phyloP scores from a whole-genome alignment of 2,329 filamentous ascomycete species.

The Ascochyta koolunga region DNA sequence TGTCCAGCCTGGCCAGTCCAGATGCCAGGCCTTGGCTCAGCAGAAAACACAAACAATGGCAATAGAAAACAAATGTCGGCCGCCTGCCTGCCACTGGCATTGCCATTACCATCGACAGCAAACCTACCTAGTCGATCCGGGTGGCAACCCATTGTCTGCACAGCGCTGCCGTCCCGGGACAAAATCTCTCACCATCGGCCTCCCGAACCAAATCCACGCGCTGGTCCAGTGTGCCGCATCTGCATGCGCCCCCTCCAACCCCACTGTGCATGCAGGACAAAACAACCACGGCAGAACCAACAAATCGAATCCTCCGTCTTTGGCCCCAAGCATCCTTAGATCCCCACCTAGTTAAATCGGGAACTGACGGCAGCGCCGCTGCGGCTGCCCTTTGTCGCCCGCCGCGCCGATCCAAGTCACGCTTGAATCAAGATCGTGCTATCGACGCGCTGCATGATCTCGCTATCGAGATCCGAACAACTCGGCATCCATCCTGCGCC shows the following conservation, averaged over 20 bases:
- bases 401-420: neutral
- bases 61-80: neutral
- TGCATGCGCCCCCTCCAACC: conserved; percentile 9
- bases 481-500: conserved; percentile 1
- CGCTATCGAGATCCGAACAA: conserved; percentile 8
- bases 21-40: conserved; percentile 23
- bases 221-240: conserved; percentile 6
- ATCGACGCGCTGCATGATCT: conserved; percentile 13
- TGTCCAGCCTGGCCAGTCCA: too few species aligned
- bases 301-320: conserved; percentile 2
- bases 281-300: conserved; percentile 1
- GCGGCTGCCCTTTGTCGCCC: neutral
- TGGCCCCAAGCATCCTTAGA: neutral
- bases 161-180: neutral
- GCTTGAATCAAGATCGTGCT: conserved; percentile 12
- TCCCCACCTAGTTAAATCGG: neutral
- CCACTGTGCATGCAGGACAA: conserved; percentile 10
- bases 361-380: conserved; percentile 1
- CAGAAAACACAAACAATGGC: neutral
- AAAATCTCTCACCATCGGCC: neutral
- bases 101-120: too few species aligned
- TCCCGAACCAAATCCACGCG: conserved; percentile 1
- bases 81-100: too few species aligned
- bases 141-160: too few species aligned
- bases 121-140: too few species aligned